These are phyloP conservation scores for Podila verticillata DNA, from an alignment of 192 early-diverging fungal genomes.

Conservation along the genomic window DNA sequence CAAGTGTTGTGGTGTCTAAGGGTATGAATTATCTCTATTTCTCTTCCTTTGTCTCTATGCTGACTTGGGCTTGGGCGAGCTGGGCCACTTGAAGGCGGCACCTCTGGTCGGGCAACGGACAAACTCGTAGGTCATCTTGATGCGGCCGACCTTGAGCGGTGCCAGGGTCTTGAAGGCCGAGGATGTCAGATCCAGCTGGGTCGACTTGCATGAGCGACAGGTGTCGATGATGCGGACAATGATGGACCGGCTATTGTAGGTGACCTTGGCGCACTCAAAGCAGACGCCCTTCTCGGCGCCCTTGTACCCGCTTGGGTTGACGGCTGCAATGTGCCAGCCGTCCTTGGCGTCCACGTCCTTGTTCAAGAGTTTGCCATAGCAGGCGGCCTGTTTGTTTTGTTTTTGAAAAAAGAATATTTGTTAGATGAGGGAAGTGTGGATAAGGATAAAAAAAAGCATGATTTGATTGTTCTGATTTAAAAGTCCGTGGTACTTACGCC, in stretches of 20 bases:
- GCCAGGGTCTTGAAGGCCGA: conserved; percentile 17
- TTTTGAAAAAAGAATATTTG: neutral
- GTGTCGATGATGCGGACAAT: conserved; percentile 42
- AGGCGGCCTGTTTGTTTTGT: conserved; percentile 10
- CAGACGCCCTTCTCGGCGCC: conserved; percentile 11
- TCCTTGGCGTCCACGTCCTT: conserved; percentile 25
- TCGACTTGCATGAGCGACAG: conserved; percentile 18
- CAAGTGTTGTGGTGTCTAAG: too few relatives aligned
- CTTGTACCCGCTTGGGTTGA: conserved; percentile 2
- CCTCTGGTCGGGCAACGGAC: conserved; percentile 28
- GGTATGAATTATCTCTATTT: too few relatives aligned
- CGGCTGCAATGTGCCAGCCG: conserved; percentile 38
- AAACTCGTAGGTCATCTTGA: conserved; percentile 21
- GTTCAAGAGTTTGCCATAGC: conserved; percentile 36
- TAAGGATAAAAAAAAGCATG: neutral
- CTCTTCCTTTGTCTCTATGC: neutral
- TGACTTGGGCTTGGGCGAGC: conserved; percentile 25
- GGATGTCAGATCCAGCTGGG: conserved; percentile 30
- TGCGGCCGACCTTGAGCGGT: conserved; percentile 8
- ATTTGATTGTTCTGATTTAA: neutral
- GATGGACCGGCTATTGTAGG: conserved; percentile 14
- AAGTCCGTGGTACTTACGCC: conserved; percentile 13
- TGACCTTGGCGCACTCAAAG: conserved; percentile 41
- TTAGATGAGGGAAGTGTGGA: neutral
- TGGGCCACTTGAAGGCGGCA: conserved; percentile 23